Evolutionary conservation across 2,329 filamentous ascomycete species (phyloP).

Genomic region (Claviceps paspali): DNA sequence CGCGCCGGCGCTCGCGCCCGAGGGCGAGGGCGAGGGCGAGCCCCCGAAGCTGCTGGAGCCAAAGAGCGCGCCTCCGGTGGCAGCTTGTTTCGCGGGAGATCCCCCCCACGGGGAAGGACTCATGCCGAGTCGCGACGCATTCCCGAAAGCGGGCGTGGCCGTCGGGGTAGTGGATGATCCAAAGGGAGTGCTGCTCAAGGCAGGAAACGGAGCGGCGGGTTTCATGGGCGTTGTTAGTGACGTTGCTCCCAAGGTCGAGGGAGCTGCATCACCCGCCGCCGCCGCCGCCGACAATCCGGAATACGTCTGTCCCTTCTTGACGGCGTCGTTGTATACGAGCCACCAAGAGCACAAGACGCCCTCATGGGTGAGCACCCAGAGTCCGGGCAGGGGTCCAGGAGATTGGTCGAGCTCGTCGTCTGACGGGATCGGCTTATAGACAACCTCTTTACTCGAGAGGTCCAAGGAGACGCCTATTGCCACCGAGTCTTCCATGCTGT

Average conservation of each 20-base stretch:
- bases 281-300: constrained; percentile 46
- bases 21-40: constrained; percentile 14
- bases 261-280: constrained; percentile 17
- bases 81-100: constrained; percentile 16
- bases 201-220: constrained; percentile 18
- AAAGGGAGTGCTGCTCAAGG: constrained; percentile 19
- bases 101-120: constrained; percentile 37
- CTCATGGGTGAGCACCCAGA: constrained; percentile 79
- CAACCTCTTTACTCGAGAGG: constrained; percentile 66
- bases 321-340: constrained; percentile 78
- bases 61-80: constrained; percentile 23
- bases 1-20: constrained; percentile 24
- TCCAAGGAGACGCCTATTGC: constrained; percentile 71
- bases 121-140: constrained; percentile 32
- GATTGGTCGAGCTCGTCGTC: constrained; percentile 69
- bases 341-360: constrained; percentile 79
- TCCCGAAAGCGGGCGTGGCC: constrained; percentile 30
- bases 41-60: constrained; percentile 30
- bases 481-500: constrained; percentile 48
- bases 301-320: constrained; percentile 59
- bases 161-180: constrained; percentile 20
- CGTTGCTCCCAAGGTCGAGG: constrained; percentile 10
- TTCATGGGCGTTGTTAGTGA: constrained; percentile 14
- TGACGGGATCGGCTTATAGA: constrained; percentile 59
- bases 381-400: constrained; percentile 62